These are phyloP conservation scores for Diaporthe citrichinensis DNA, from an alignment of 2,329 filamentous ascomycete species.

Conservation along the genomic window DNA sequence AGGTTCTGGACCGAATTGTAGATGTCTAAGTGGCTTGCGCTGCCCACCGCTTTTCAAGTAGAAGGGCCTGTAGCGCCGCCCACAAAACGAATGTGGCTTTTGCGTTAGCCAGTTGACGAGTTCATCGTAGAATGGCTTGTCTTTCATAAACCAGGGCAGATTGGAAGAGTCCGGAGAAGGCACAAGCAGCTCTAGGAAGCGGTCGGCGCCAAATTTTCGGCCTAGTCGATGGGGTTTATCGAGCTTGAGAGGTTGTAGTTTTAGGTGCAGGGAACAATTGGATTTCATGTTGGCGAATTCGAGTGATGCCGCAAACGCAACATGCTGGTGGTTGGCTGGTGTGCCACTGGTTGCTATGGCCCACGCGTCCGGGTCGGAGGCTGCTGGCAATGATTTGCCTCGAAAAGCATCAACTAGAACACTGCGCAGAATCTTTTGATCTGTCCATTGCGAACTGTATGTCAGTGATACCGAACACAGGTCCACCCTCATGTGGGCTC, in stretches of 20 bases:
- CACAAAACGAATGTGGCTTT: constrained; percentile 58
- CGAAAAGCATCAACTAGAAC: constrained; percentile 59
- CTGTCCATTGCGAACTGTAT: constrained; percentile 58
- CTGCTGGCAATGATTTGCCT: constrained; percentile 62
- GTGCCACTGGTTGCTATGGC: neutral
- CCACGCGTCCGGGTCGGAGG: constrained; percentile 1
- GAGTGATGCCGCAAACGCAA: constrained; percentile 61
- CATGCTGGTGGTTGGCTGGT: constrained; percentile 42
- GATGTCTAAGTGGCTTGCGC: constrained; percentile 56
- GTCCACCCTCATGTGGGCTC: constrained; percentile 60
- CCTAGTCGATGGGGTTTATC: constrained; percentile 66
- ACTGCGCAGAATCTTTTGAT: constrained; percentile 60
- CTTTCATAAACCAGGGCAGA: constrained; percentile 48
- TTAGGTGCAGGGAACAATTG: constrained; percentile 60
- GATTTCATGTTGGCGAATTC: constrained; percentile 51
- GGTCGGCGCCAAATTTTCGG: constrained; percentile 70
- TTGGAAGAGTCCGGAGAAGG: constrained; percentile 57
- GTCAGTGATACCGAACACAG: constrained; percentile 52
- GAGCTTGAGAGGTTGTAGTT: constrained; percentile 63
- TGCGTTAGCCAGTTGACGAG: constrained; percentile 59
- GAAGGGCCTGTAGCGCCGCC: constrained; percentile 64
- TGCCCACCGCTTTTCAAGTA: constrained; percentile 55
- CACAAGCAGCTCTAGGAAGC: constrained; percentile 70
- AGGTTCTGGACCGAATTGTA: constrained; percentile 48
- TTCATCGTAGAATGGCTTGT: constrained; percentile 50